phyloP scores from a whole-genome alignment of 2,329 filamentous ascomycete species.

The Pseudogymnoascus sp. region DNA sequence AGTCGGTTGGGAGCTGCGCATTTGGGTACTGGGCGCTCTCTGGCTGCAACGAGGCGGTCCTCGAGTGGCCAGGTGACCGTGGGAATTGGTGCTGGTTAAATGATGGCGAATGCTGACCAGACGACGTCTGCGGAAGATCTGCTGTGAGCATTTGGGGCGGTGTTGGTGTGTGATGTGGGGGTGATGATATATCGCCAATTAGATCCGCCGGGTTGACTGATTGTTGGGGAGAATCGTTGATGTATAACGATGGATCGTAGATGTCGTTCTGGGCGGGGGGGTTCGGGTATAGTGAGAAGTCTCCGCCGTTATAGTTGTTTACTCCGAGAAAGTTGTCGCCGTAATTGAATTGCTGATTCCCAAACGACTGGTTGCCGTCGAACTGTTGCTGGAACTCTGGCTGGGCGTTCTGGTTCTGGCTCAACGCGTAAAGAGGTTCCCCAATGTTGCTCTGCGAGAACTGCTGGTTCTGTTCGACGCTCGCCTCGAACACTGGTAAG shows the following conservation, averaged over 20 bases:
- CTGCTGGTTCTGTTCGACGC: slow-evolving; percentile 31
- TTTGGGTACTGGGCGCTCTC: slow-evolving; percentile 40
- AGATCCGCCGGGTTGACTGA: slow-evolving; percentile 37
- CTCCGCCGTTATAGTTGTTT: slow-evolving; percentile 44
- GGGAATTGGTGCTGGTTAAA: slow-evolving; percentile 21
- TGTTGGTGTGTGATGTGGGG: slow-evolving; percentile 22
- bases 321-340: slow-evolving; percentile 35
- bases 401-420: slow-evolving; percentile 20
- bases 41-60: slow-evolving; percentile 26
- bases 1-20: slow-evolving; percentile 43
- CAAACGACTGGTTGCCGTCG: slow-evolving; percentile 35
- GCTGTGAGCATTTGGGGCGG: slow-evolving; percentile 22
- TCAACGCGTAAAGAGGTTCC: slow-evolving; percentile 19
- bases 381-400: slow-evolving; percentile 21
- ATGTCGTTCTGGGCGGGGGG: slow-evolving; percentile 44
- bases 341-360: slow-evolving; percentile 37
- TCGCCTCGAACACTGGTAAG: slow-evolving; percentile 30
- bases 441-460: slow-evolving; percentile 22
- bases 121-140: slow-evolving; percentile 7
- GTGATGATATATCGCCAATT: slow-evolving; percentile 41
- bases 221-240: slow-evolving; percentile 37
- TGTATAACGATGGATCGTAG: slow-evolving; percentile 54
- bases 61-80: slow-evolving; percentile 24
- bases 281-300: slow-evolving; percentile 58
- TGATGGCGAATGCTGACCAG: slow-evolving; percentile 9